A percentile compares a stretch with the other conserved stretches of the same genome.
phyloP scores from a whole-genome alignment of 164 flowering plant species.

The Buxus sempervirens region DNA sequence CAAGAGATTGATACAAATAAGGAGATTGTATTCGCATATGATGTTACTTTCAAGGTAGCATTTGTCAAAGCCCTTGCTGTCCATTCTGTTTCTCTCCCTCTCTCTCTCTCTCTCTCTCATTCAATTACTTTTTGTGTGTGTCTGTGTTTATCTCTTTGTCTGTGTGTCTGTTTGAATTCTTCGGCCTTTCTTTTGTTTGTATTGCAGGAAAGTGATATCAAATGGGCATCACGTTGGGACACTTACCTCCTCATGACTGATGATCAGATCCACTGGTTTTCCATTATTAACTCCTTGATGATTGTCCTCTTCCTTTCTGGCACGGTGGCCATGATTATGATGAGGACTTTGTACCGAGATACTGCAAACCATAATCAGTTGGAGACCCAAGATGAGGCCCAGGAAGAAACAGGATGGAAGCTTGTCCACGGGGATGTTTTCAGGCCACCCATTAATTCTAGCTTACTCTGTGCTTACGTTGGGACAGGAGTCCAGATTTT shows the following conservation, averaged over 20 bases:
- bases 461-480: constrained; percentile 41
- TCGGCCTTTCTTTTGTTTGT: neutral
- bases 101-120: no score
- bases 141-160: no score
- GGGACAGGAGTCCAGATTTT: constrained; percentile 50
- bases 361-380: constrained; percentile 44
- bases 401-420: constrained; percentile 44
- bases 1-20: constrained; percentile 29
- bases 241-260: constrained; percentile 43
- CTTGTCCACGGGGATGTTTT: constrained; percentile 45
- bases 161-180: no score
- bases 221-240: constrained; percentile 63
- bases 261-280: constrained; percentile 47
- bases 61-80: neutral
- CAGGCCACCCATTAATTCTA: constrained; percentile 35
- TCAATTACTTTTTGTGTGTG: no score
- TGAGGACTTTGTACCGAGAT: constrained; percentile 48
- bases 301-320: constrained; percentile 49
- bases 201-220: constrained; percentile 43
- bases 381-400: constrained; percentile 53
- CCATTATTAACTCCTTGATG: constrained; percentile 48
- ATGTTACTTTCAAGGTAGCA: constrained; percentile 46
- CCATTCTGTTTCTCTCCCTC: no score
- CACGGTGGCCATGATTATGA: constrained; percentile 58
- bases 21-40: constrained; percentile 38